phyloP scores from a whole-genome alignment of 352 stramenopile genomes.

The Phytophthora hybrid region DNA sequence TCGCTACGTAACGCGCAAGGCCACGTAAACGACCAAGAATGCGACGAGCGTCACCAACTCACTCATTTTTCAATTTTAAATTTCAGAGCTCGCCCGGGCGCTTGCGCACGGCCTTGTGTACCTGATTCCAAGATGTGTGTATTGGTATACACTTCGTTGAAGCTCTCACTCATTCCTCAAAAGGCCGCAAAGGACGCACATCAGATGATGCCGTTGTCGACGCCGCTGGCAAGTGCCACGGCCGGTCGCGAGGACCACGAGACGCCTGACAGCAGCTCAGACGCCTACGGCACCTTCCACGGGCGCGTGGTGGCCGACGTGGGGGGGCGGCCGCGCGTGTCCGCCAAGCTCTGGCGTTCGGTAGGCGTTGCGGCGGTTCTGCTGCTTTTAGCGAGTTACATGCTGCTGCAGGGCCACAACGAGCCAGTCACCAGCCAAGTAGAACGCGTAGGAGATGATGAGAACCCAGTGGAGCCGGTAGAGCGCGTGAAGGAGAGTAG shows the following conservation, averaged over 20 bases:
- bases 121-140: slow-evolving; percentile 20
- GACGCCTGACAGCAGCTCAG: slow-evolving; percentile 5
- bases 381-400: slow-evolving; percentile 29
- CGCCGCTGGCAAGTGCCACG: slow-evolving; percentile 9
- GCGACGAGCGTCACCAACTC: too few relatives aligned
- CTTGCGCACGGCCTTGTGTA: neutral
- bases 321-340: slow-evolving; percentile 6
- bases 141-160: neutral
- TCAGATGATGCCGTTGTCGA: slow-evolving; percentile 32
- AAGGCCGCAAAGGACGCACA: slow-evolving; percentile 2
- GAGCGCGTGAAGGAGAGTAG: neutral
- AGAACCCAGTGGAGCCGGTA: neutral
- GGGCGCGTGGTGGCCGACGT: slow-evolving; percentile 21
- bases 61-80: too few relatives aligned
- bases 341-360: slow-evolving; percentile 22
- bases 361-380: slow-evolving; percentile 24
- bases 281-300: slow-evolving; percentile 33
- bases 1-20: too few relatives aligned
- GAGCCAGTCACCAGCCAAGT: slow-evolving; percentile 3
- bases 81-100: neutral
- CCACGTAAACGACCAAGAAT: too few relatives aligned
- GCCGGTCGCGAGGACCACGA: neutral
- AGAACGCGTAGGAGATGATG: neutral
- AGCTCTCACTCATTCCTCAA: slow-evolving; percentile 14
- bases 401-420: slow-evolving; percentile 34